Evolutionary conservation across 768 basidiomycete genomes (phyloP).

Genomic region (Cystobasidium ongulense): DNA sequence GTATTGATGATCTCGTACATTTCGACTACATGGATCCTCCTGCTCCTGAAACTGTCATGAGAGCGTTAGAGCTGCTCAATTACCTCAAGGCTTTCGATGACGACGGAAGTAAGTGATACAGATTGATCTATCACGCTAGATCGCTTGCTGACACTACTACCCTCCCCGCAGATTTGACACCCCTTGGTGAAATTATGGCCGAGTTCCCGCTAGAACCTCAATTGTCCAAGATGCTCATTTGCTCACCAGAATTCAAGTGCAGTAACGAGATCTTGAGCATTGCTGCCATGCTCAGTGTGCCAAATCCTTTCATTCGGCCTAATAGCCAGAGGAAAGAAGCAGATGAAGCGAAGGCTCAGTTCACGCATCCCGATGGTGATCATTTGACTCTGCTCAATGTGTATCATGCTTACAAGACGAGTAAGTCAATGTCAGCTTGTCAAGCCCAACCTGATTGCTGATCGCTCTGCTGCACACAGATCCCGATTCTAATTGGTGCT

Average conservation of each 20-base stretch:
- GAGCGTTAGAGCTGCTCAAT: constrained; percentile 86
- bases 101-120: constrained; percentile 56
- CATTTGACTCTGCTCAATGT: constrained; percentile 91
- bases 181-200: constrained; percentile 83
- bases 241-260: constrained; percentile 89
- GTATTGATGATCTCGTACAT: constrained; percentile 63
- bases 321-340: constrained; percentile 80
- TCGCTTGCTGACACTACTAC: neutral
- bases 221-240: constrained; percentile 87
- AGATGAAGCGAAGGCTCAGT: constrained; percentile 76
- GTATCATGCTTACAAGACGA: constrained; percentile 80
- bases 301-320: constrained; percentile 90
- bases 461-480: constrained; percentile 15
- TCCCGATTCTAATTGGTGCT: constrained; percentile 74
- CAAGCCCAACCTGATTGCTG: neutral
- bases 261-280: constrained; percentile 92
- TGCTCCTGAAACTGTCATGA: constrained; percentile 92
- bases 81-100: constrained; percentile 87
- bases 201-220: constrained; percentile 98
- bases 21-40: constrained; percentile 61
- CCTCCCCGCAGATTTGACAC: constrained; percentile 54
- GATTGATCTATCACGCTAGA: neutral
- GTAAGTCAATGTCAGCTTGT: constrained; percentile 49
- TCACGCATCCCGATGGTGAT: constrained; percentile 91
- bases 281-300: constrained; percentile 95